These are phyloP conservation scores for Cynanchum wilfordii DNA, from an alignment of 257 asterid species.

Conservation along the genomic window DNA sequence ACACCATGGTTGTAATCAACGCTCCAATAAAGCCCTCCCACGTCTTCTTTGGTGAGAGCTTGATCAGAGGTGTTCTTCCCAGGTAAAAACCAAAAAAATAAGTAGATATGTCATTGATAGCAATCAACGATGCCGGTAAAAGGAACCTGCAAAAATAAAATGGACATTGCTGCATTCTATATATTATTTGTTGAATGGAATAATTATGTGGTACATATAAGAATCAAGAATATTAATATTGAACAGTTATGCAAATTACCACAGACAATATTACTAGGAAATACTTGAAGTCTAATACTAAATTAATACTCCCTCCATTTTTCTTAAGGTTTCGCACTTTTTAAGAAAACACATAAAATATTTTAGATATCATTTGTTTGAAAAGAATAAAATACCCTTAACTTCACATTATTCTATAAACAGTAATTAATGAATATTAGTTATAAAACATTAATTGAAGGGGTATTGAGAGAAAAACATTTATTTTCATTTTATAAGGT, in stretches of 20 bases:
- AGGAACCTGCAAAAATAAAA: constrained; percentile 40
- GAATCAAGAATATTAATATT: neutral
- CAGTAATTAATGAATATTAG: no score
- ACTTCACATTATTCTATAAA: no score
- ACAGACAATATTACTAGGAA: neutral
- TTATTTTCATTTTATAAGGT: no score
- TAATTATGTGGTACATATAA: neutral
- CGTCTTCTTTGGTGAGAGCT: constrained; percentile 68
- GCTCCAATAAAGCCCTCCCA: constrained; percentile 79
- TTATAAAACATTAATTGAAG: no score
- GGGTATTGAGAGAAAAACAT: no score
- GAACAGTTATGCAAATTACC: neutral
- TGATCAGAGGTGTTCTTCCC: constrained; percentile 63
- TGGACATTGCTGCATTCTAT: neutral
- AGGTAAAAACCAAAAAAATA: constrained; percentile 62
- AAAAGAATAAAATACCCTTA: no score
- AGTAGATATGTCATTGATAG: constrained; percentile 58
- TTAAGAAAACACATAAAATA: no score
- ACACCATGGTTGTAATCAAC: constrained; percentile 49
- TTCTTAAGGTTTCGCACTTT: no score
- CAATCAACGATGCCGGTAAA: constrained; percentile 62
- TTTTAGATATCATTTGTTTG: no score
- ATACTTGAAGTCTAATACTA: no score
- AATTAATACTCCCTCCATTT: no score
- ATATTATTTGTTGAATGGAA: neutral